These are phyloP conservation scores for Craterostigma plantagineum DNA, from an alignment of 257 asterid genomes.

Conservation along the genomic window DNA sequence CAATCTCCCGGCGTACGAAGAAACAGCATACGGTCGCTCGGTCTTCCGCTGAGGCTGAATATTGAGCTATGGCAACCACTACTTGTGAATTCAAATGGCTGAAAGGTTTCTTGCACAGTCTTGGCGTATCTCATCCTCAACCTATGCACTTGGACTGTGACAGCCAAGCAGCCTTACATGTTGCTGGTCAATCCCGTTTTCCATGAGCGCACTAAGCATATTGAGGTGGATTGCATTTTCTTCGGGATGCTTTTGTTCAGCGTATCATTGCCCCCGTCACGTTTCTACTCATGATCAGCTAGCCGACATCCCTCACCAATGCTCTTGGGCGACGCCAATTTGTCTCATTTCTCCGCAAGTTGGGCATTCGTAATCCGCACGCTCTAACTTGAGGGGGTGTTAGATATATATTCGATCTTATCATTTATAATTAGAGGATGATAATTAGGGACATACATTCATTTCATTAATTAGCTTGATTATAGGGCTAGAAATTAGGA, in stretches of 20 bases:
- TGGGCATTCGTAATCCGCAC: slow-evolving; percentile 7
- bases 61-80: slow-evolving; percentile 3
- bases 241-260: neutral
- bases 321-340: neutral
- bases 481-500: too few species aligned
- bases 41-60: slow-evolving; percentile 5
- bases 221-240: slow-evolving; percentile 1
- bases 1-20: slow-evolving; percentile 4
- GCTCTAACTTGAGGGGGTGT: too few species aligned
- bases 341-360: neutral
- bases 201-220: slow-evolving; percentile 3
- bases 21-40: neutral
- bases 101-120: too few species aligned
- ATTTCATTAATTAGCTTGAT: too few species aligned
- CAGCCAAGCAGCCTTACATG: slow-evolving; percentile 1
- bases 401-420: too few species aligned
- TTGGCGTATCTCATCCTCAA: too few species aligned
- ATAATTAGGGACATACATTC: too few species aligned
- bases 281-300: neutral
- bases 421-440: too few species aligned
- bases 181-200: neutral
- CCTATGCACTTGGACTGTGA: neutral
- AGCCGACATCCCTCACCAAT: neutral
- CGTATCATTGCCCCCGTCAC: neutral
- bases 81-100: slow-evolving; percentile 2